Base-by-base conservation (phyloP, 495 filamentous ascomycete genomes). In the Penicillium verhagenii region DNA sequence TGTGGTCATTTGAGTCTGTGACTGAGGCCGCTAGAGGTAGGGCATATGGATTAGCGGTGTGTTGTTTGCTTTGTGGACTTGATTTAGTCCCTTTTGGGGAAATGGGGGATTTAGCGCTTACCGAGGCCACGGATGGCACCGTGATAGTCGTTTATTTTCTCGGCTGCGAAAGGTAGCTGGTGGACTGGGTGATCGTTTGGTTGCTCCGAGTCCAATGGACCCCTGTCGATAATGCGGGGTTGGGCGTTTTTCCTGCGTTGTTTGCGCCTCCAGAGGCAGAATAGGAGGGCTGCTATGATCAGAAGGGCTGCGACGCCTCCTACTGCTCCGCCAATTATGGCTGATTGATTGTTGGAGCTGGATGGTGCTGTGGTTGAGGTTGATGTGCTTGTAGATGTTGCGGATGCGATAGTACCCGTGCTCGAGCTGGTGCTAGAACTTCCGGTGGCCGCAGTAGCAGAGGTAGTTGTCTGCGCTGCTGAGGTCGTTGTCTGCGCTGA, bases 251-350 rank as follows among this genome's bases (percentile, higher is more conserved):
- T 24, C 42, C 29, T 40, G 42, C 16, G 58, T 33, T 45, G 61
- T 43, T 59, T 70, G 38, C 64, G 60, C 8, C 67, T 62, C 37
- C 58, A 59, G 46, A 58, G 56, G 21, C 65, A 56, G 37, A 59
- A 68, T 0, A 65, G 20, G 2, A 68, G 16, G 3, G 70, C 13
- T 9, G 40, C 43, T 3, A 63, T 19, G 6, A 72, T n/a, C 1
- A 69, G n/a, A 8, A 62, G 14, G 6, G 39, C 68, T 23, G 52
- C 37, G 0, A 67, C 25, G 0, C 64, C 66, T 26, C 65, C 72
- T 0, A 71, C 42, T 6, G 61, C 57, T 2, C 61, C 72, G 23
- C 72, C 73, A 42, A 75, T 69, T 20, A 69, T 47, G 2, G 50
- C 60, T 6, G 24, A 43, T 21, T 50, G 58, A 26, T 35, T 63